These are phyloP conservation scores for Podila epigama DNA, from an alignment of 192 early-diverging fungal species.

Conservation along the genomic window DNA sequence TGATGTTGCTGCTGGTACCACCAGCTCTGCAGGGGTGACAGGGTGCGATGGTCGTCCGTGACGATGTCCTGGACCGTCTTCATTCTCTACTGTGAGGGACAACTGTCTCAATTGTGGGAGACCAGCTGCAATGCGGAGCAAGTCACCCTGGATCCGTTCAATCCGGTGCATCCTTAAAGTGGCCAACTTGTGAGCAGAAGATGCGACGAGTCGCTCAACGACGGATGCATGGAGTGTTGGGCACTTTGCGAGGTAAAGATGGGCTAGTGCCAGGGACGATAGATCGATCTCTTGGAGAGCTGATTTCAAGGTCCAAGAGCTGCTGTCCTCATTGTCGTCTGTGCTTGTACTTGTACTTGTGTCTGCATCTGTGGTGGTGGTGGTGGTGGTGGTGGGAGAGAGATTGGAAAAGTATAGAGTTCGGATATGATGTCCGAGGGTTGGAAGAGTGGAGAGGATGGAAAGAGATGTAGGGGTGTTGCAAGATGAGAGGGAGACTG, in stretches of 20 bases:
- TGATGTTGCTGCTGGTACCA: no score
- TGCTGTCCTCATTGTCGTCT: no score
- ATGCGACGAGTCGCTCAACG: background rate
- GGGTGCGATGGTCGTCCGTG: background rate
- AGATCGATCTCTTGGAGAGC: background rate
- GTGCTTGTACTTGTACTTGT: no score
- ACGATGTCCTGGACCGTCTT: background rate
- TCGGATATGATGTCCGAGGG: conserved; percentile 23
- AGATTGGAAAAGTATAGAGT: background rate
- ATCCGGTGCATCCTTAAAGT: background rate
- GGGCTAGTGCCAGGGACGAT: background rate
- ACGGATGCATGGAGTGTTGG: background rate
- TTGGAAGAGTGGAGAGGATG: conserved; percentile 17
- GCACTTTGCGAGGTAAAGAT: background rate
- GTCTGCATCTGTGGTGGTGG: no score
- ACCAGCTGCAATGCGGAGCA: background rate
- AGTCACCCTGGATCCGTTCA: background rate
- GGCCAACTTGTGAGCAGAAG: background rate
- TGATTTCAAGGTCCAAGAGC: background rate
- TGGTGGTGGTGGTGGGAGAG: no score
- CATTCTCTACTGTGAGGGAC: background rate
- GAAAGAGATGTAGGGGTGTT: background rate
- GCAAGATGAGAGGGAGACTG: conserved; percentile 16
- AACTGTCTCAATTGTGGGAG: background rate
- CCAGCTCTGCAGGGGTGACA: background rate